These are phyloP conservation scores for Blastobotrys capitulatus DNA, from an alignment of 1,139 yeast genomes.

Conservation along the genomic window DNA sequence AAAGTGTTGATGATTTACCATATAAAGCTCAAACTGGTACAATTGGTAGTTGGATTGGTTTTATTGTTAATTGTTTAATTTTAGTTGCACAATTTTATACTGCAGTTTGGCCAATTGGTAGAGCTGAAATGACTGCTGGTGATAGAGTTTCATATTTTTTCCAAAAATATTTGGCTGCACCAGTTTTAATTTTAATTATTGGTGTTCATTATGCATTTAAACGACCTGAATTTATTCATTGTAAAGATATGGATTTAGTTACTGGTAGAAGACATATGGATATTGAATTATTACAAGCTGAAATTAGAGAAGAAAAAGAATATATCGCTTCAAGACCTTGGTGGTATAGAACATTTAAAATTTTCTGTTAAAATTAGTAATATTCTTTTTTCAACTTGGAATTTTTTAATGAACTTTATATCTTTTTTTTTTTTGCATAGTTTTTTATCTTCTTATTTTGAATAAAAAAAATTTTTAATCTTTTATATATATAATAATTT, in stretches of 20 bases:
- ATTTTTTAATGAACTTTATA: no score
- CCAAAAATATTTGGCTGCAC: conserved; percentile 49
- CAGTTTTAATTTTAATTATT: conserved; percentile 46
- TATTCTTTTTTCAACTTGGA: not conserved
- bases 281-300: conserved; percentile 46
- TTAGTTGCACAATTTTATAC: conserved; percentile 79
- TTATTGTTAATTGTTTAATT: conserved; percentile 54
- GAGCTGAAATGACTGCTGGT: conserved; percentile 38
- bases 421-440: no score
- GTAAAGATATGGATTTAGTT: conserved; percentile 50
- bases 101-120: conserved; percentile 67
- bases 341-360: conserved; percentile 35
- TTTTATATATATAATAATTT: no score
- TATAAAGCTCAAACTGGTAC: conserved; percentile 65
- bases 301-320: conserved; percentile 45
- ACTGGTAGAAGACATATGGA: conserved; percentile 53
- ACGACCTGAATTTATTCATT: conserved; percentile 34
- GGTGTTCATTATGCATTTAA: conserved; percentile 47
- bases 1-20: conserved; percentile 59
- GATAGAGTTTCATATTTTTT: conserved; percentile 37
- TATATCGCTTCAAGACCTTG: conserved; percentile 31
- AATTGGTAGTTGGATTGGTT: conserved; percentile 64
- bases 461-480: no score
- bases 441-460: no score
- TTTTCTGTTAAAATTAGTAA: conserved; percentile 14